Evolutionary conservation across 768 basidiomycete species (phyloP), one percentile per base, ranked within the genome.

Genomic region (Leccinum rimulosum): DNA sequence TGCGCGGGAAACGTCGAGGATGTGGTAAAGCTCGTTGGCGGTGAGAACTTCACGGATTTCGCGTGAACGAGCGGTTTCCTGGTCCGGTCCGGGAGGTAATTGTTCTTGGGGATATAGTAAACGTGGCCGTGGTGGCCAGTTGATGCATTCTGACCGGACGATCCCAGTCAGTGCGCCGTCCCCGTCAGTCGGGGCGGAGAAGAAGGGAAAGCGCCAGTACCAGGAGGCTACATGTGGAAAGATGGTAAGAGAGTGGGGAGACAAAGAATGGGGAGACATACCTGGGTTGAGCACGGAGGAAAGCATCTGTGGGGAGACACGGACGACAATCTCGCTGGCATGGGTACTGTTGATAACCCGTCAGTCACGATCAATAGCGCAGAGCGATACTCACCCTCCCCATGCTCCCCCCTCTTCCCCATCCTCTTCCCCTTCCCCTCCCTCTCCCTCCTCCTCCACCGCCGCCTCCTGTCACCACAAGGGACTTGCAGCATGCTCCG

Each of bases 1-100:
- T 7, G 75, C 76, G 61, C 80, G 81, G 22, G 78, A 65, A 6
- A 91, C 72, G 5, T 90, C 92, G 8, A 95, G 81, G 31, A 93
- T 84, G 27, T 78, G 74, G 70, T 93, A 93, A 38, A 93, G 79
- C 70, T 91, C 83, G 56, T 88, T 81, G 63, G 79, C 80, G 25
- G 78, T 71, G 27, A 91, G 78, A 25, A 93, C 81, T 8, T 82
- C 76, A 8, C 77, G 57, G 62, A 72, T 72, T 50, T 65, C 67
- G 6, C 30, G 63, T 6, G 64, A 54, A 53, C 53, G 57, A 50
- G 53, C 33, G 49, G 25, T 57, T 52, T 64, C 61, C 25, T 59
- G 60, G 48, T n/a, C 53, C 52, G 52, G 57, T 57, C 55, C 53
- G 30, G 50, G 53, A 12, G 53, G 47, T n/a, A 31, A 50, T 2